A percentile compares a stretch with the other conserved stretches of the same genome.
phyloP scores from a whole-genome alignment of 805 yeast genomes.

The Hyphopichia homilentoma region DNA sequence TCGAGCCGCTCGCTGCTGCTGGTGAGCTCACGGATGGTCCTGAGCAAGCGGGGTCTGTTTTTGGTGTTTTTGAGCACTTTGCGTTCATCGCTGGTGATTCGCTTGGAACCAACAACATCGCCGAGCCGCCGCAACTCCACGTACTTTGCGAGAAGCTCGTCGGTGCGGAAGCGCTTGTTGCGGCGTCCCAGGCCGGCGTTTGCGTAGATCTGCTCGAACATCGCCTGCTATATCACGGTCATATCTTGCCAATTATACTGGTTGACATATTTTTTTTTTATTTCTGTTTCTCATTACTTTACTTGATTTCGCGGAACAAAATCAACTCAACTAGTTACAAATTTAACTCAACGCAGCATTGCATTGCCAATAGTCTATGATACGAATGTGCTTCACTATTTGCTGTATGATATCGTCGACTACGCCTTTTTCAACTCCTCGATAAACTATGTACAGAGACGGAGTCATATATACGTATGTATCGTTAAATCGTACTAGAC shows the following conservation, averaged over 20 bases:
- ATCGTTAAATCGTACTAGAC: constrained; percentile 2
- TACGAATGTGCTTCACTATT: no score
- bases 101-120: constrained; percentile 1
- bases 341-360: no score
- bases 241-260: no score
- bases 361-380: no score
- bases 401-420: no score
- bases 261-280: no score
- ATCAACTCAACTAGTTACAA: no score
- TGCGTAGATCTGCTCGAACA: constrained; percentile 1
- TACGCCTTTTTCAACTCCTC: no score
- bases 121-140: constrained; percentile 13
- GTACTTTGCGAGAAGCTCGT: constrained; percentile 11
- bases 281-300: no score
- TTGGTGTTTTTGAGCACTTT: constrained; percentile 1
- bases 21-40: constrained; percentile 3
- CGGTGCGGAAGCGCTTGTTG: background rate
- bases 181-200: background rate
- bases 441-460: constrained; percentile 6
- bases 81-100: constrained; percentile 5
- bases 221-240: background rate
- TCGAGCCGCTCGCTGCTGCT: constrained; percentile 17
- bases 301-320: no score
- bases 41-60: no score
- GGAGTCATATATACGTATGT: background rate